These are phyloP conservation scores for Mortierella sp. DNA, from an alignment of 371 early-diverging fungal genomes.

Conservation along the genomic window DNA sequence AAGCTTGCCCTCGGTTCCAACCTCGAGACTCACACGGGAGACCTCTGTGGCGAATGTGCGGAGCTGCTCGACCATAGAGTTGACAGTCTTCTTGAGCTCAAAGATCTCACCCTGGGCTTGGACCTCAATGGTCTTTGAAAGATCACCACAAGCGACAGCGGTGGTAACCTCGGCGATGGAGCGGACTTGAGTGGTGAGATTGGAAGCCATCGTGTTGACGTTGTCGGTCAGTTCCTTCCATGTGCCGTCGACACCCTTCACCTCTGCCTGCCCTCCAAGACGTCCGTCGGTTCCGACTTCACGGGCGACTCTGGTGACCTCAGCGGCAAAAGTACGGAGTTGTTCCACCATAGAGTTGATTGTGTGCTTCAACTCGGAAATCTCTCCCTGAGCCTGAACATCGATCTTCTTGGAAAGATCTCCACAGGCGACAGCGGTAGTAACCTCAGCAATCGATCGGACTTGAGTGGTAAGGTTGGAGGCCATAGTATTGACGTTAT, in stretches of 20 bases:
- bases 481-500: no score
- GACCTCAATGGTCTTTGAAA: conserved; percentile 64
- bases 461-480: conserved; percentile 28
- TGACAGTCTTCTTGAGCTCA: conserved; percentile 69
- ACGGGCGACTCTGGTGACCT: conserved; percentile 64
- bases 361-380: conserved; percentile 46
- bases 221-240: no score
- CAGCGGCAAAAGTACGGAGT: conserved; percentile 68
- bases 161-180: conserved; percentile 68
- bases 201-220: no score
- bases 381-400: conserved; percentile 30
- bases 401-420: conserved; percentile 33
- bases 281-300: no score
- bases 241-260: no score
- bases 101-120: conserved; percentile 69
- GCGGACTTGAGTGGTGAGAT: conserved; percentile 61
- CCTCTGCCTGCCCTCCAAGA: no score
- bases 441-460: conserved; percentile 63
- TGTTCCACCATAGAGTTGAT: conserved; percentile 78
- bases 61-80: no score
- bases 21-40: no score
- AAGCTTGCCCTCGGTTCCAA: no score
- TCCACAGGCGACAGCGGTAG: conserved; percentile 38
- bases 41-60: no score
- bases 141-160: conserved; percentile 78